Evolutionary conservation across 108 stramenopile species (phyloP), one percentile per base, ranked within the genome.

Genomic region (Cylindrotheca fusiformis): DNA sequence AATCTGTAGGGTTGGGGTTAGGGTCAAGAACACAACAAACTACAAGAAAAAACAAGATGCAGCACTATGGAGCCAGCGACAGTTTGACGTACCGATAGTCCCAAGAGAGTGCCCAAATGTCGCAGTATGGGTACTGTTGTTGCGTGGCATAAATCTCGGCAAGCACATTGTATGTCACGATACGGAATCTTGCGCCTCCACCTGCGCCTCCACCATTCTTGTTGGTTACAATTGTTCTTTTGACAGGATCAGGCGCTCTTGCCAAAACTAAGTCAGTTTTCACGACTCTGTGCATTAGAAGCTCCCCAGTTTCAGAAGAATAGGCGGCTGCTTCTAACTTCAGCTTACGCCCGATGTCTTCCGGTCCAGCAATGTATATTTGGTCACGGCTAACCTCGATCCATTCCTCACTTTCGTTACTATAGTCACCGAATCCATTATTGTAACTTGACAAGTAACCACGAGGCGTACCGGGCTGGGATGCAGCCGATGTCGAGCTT

Each of bases 71-170:
- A 14, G 10, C 10, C 36, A 41, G 14, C 14, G 6, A 23, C 14
- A 51, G 36, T 10, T 18, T 48, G 19, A 60, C 67, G 20, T 50
- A 75, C 62, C 89, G 82, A 81, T 95, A 99, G 48, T 90, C 90
- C 97, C 97, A 98, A 2, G 73, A 81, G 17, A 99, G 60, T 17
- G 95, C 95, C 97, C 97, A 99, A 57, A 92, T 79, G 60, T 97
- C 96, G 57, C 94, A 94, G 75, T 98, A 96, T 21, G 99, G 97
- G 82, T 98, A 99, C 76, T 94, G 92, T 65, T 96, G 94, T 71
- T 90, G 84, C 24, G 97, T 99, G 2, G 97, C 99, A 70, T 99
- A 99, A 33, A 98, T 98, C 67, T 99, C 99, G 6, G 99, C 97
- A 48, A 99, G 85, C 59, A 97, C 76, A 74, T 99, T 99, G 83